Conservation (phyloP, 2,329 filamentous ascomycete genomes). For the Lomentospora prolificans region DNA sequence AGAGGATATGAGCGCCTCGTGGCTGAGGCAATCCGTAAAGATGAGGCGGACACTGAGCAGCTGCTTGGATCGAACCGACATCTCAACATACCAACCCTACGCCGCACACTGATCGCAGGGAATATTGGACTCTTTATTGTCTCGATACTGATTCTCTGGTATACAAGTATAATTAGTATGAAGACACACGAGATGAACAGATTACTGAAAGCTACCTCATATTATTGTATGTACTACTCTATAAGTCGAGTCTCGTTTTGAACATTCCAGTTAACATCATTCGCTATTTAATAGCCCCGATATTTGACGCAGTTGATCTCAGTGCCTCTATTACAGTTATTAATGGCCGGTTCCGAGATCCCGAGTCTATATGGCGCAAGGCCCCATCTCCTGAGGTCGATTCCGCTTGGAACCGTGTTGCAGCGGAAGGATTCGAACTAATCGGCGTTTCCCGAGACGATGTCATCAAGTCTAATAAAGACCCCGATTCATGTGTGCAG, state of each 20-base stretch:
- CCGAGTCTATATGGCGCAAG: conserved; percentile 10
- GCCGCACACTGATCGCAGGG: neutral
- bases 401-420: conserved; percentile 14
- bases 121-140: neutral
- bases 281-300: neutral
- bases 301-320: neutral
- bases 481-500: conserved; percentile 17
- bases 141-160: neutral
- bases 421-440: conserved; percentile 5
- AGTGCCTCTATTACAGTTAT: neutral
- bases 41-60: neutral
- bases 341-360: neutral
- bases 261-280: neutral
- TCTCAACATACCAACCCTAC: neutral
- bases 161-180: neutral
- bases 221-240: neutral
- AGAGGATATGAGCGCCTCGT: neutral
- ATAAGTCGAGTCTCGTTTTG: neutral
- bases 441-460: conserved; percentile 16
- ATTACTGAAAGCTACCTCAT: neutral
- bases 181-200: neutral
- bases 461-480: conserved; percentile 19
- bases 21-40: neutral
- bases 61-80: neutral
- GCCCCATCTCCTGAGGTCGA: conserved; percentile 14